Conservation (phyloP, 805 yeast genomes). For the Suhomyces sp. region DNA sequence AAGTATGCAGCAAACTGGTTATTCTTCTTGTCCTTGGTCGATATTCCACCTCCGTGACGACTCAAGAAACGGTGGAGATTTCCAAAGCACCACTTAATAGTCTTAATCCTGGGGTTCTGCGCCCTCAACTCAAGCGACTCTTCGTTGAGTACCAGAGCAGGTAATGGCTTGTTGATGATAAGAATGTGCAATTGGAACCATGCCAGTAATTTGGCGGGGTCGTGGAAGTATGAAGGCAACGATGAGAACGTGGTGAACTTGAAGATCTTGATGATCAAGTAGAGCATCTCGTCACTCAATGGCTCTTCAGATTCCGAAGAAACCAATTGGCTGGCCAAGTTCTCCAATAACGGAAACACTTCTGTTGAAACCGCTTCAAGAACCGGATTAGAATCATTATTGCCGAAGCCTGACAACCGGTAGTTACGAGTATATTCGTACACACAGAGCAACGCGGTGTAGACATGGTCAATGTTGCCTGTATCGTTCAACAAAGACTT, state of each 20-base stretch:
- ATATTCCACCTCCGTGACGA: slow-evolving; percentile 44
- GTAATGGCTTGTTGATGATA: slow-evolving; percentile 40
- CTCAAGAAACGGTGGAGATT: slow-evolving; percentile 39
- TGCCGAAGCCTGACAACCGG: slow-evolving; percentile 47
- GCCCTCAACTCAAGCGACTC: slow-evolving; percentile 27
- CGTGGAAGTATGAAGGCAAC: slow-evolving; percentile 37
- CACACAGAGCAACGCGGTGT: slow-evolving; percentile 39
- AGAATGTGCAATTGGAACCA: slow-evolving; percentile 42
- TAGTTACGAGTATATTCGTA: slow-evolving; percentile 41
- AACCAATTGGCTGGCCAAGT: slow-evolving; percentile 26
- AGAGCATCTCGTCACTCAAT: slow-evolving; percentile 33
- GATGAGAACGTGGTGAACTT: slow-evolving; percentile 38
- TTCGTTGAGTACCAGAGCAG: slow-evolving; percentile 30
- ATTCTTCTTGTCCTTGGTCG: slow-evolving; percentile 28
- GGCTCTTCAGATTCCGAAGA: slow-evolving; percentile 13
- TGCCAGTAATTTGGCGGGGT: slow-evolving; percentile 32
- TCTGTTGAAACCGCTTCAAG: slow-evolving; percentile 36
- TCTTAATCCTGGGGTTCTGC: slow-evolving; percentile 41
- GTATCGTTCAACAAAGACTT: slow-evolving; percentile 41
- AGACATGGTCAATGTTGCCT: slow-evolving; percentile 35
- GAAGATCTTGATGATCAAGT: slow-evolving; percentile 39
- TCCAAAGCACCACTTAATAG: slow-evolving; percentile 46
- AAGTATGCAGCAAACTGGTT: slow-evolving; percentile 31
- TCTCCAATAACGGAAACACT: slow-evolving; percentile 37
- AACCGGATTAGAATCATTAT: slow-evolving; percentile 32